Base-by-base conservation (phyloP, 495 filamentous ascomycete genomes). In the Hyaloscypha bicolor region DNA sequence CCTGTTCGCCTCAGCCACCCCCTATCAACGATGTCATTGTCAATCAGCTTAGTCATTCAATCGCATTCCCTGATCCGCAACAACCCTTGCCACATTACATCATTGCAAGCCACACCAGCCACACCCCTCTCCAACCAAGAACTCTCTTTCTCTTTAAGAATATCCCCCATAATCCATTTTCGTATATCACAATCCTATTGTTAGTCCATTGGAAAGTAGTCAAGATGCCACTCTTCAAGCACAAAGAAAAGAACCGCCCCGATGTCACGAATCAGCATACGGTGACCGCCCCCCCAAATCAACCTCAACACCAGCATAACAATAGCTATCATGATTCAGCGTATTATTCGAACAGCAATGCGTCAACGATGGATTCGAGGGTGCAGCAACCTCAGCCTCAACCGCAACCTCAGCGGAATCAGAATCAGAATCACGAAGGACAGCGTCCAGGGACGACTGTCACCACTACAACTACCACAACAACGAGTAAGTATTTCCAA, bases 401-500 rank as follows among this genome's bases (percentile, higher is more conserved):
- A 2, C 65, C 60, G 21, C 65, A 68, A 33, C 37, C 48, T 39
- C 58, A 62, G 32, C 51, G 42, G 48, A 21, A 35, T 42, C 22
- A 56, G 56, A 59, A 35, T 42, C 22, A 56, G 39, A 59, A 60
- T 66, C 64, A 53, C 16, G 42, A 48, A 12, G 42, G 55, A 22
- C 59, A 62, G 30, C 29, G 57, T 14, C 68, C 64, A 21, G 68
- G 68, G 33, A 70, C 68, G 29, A 70, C 68, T 0, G 48, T 70
- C 21, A 70, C 68, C 0, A 66, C 68, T 14, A 70, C 63, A 16
- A 70, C 68, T 3, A 70, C 68, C 1, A 70, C 68, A 3, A 70
- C 68, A 14, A 70, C 68, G 16, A 63, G 68, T 70, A 58, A 39
- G 60, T 67, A 0, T 25, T 48, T 42, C 29, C 29, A 60, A n/a